These are phyloP conservation scores for Mycena rebaudengoi DNA, from an alignment of 768 basidiomycete genomes.

Conservation along the genomic window DNA sequence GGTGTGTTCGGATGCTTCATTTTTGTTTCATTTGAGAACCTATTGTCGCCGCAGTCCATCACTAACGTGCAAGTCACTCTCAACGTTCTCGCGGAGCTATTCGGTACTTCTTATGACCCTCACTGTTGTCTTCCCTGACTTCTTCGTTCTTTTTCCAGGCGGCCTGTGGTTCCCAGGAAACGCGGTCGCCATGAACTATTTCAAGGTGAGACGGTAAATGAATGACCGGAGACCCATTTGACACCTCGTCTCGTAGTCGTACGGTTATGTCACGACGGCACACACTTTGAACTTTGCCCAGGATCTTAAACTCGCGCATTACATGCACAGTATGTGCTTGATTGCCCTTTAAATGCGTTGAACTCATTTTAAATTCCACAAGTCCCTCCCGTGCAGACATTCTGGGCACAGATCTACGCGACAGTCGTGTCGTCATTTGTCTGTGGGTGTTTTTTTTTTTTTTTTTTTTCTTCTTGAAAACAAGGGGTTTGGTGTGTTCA, in stretches of 20 bases:
- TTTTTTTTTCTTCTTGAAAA: too few relatives aligned
- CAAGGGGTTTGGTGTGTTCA: too few relatives aligned
- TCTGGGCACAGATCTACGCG: slow-evolving; percentile 43
- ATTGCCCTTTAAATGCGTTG: too few relatives aligned
- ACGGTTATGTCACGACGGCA: slow-evolving; percentile 40
- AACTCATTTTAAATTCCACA: too few relatives aligned
- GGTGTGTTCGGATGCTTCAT: not conserved
- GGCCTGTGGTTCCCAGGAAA: slow-evolving; percentile 41
- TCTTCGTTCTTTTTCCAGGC: too few relatives aligned
- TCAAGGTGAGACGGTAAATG: slow-evolving; percentile 28
- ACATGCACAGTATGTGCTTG: too few relatives aligned
- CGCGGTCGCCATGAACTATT: slow-evolving; percentile 44
- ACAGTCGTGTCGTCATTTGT: slow-evolving; percentile 44
- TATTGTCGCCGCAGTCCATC: slow-evolving; percentile 31
- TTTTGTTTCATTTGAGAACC: not conserved
- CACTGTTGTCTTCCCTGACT: too few relatives aligned
- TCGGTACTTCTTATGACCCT: slow-evolving; percentile 26
- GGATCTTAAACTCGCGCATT: slow-evolving; percentile 45
- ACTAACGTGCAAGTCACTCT: slow-evolving; percentile 46
- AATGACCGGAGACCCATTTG: not conserved
- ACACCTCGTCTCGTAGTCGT: slow-evolving; percentile 26
- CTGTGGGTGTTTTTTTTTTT: too few relatives aligned
- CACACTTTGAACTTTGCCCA: slow-evolving; percentile 37
- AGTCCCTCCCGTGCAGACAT: slow-evolving; percentile 40
- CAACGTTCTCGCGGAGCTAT: slow-evolving; percentile 50